Base-by-base conservation (phyloP, 2,329 filamentous ascomycete species). In the Xylariaceae sp. region DNA sequence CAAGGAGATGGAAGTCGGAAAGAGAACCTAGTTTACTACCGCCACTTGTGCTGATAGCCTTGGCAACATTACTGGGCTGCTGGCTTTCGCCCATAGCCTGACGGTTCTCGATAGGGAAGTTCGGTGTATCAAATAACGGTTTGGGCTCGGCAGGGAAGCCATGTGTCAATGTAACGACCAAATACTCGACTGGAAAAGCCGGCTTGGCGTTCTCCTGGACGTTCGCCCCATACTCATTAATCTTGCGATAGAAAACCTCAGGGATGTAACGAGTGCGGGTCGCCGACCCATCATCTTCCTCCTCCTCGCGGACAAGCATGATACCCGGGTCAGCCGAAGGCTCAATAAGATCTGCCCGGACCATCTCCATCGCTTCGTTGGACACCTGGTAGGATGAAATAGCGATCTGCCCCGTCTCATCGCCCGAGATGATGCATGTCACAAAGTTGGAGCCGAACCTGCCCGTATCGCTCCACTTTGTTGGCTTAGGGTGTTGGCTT, bases 151-250 rank as follows among this genome's bases (percentile, higher is more conserved):
- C 91, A 2, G 95, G 95, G 78, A 99, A 98, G 58, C 95, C 95
- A 71, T 99, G 94, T 1, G 95, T 99, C 62, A 99, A 83, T 7
- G 95, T 98, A 60, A 98, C 91, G 54, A 98, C 87, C 29, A 99
- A 84, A 73, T 98, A 99, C 73, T 99, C 95, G 45, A 97, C 93
- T 0, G 95, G 95, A 73, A 99, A 99, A 41, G 90, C 87, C 0
- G 95, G 95, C 72, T 97, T 98, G 21, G 95, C 95, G 67, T 96
- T 98, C 74, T 98, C 92, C 73, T 97, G 95, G 6, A 98, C 95
- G 66, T 94, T 96, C 63, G 90, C 91, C 29, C 93, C 93, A 71
- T 99, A 96, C 73, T 99, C 94, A 74, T 99, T 99, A 75, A 96
- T 92, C 66, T 86, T 88, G 60, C 94, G 87, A 78, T 96, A 99